phyloP scores from a whole-genome alignment of 2,329 filamentous ascomycete genomes.

The Akanthomyces uredinophilus region DNA sequence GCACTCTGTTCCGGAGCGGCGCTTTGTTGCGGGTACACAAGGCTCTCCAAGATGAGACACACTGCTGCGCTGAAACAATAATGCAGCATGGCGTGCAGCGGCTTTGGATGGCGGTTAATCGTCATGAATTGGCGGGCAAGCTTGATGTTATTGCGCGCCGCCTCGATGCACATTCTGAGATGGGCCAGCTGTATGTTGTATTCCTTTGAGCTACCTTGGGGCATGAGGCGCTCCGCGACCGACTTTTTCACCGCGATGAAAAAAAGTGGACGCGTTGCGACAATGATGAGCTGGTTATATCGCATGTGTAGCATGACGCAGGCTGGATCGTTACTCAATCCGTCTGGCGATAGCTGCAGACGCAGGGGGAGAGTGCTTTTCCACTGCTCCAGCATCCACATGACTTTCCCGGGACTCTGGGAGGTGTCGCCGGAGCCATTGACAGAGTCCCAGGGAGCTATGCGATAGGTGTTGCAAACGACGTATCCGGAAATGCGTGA shows the following conservation, averaged over 20 bases:
- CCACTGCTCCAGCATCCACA: conserved; percentile 40
- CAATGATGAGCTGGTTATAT: conserved; percentile 45
- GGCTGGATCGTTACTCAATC: conserved; percentile 36
- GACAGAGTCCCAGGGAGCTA: conserved; percentile 28
- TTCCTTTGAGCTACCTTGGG: conserved; percentile 22
- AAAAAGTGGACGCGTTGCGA: conserved; percentile 44
- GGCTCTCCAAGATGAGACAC: conserved; percentile 41
- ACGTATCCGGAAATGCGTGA: conserved; percentile 44
- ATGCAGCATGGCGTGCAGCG: conserved; percentile 42
- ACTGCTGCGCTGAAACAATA: conserved; percentile 47
- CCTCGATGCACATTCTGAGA: conserved; percentile 15
- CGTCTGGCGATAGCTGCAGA: conserved; percentile 33
- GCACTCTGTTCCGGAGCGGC: conserved; percentile 16
- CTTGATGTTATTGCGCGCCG: conserved; percentile 40
- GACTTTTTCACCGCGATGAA: conserved; percentile 43
- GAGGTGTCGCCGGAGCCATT: conserved; percentile 21
- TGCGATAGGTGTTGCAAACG: conserved; percentile 41
- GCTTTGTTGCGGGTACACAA: conserved; percentile 32
- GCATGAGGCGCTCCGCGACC: conserved; percentile 36
- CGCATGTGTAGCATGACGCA: conserved; percentile 44
- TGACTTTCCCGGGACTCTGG: conserved; percentile 34
- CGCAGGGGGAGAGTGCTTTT: conserved; percentile 30
- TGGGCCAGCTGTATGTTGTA: conserved; percentile 19
- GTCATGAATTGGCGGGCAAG: conserved; percentile 37
- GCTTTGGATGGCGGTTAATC: conserved; percentile 33